Evolutionary conservation across 352 stramenopile species (phyloP).

Genomic region (Phytophthora pluvialis): DNA sequence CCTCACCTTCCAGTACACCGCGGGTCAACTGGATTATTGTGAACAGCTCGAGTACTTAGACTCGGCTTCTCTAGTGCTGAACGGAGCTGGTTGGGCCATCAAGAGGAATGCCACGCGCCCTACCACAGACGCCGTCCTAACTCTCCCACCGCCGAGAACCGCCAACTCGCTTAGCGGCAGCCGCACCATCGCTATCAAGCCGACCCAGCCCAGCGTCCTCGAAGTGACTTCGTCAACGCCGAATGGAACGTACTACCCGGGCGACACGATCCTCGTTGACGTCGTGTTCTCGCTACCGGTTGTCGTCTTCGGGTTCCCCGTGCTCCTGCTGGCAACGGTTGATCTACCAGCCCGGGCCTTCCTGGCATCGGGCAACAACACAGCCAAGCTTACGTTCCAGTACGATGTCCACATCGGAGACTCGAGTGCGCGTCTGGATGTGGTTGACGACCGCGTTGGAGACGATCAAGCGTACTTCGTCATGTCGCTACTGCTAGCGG

Average conservation of each 20-base stretch:
- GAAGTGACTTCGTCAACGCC: conserved; percentile 40
- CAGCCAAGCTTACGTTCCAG: conserved; percentile 52
- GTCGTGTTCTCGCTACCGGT: conserved; percentile 75
- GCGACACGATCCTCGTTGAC: conserved; percentile 58
- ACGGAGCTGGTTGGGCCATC: conserved; percentile 37
- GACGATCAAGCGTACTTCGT: conserved; percentile 55
- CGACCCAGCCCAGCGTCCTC: conserved; percentile 47
- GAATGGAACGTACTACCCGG: conserved; percentile 62
- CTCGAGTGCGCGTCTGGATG: conserved; percentile 40
- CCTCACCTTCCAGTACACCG: conserved; percentile 66
- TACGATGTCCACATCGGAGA: conserved; percentile 59
- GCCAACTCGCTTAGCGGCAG: conserved; percentile 57
- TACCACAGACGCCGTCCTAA: conserved; percentile 46
- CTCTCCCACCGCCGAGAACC: conserved; percentile 46
- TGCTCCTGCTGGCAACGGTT: conserved; percentile 41
- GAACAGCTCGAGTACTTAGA: conserved; percentile 71
- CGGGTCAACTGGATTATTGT: conserved; percentile 60
- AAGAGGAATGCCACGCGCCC: conserved; percentile 58
- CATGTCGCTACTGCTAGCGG: conserved; percentile 42
- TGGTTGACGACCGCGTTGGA: conserved; percentile 56
- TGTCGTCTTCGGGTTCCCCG: conserved; percentile 55
- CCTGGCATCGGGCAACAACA: conserved; percentile 47
- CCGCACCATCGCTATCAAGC: conserved; percentile 62
- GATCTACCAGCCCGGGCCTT: conserved; percentile 24
- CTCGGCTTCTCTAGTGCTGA: conserved; percentile 46